These are phyloP conservation scores for Quercus rubra DNA, from an alignment of 306 rosid species.

Conservation along the genomic window DNA sequence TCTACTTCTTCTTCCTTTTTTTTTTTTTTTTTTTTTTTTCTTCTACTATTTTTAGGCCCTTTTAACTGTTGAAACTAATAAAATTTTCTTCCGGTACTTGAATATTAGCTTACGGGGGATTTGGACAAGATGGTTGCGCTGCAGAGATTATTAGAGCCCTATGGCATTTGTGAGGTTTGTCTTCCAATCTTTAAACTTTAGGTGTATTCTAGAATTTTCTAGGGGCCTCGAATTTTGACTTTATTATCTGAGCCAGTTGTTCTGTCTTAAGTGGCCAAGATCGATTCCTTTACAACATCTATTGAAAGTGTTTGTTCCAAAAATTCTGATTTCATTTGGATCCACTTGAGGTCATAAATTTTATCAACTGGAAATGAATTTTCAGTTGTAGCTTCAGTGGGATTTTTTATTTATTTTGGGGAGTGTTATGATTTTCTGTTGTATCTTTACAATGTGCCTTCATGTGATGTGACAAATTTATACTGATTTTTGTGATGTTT, in stretches of 20 bases:
- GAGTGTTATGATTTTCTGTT: neutral
- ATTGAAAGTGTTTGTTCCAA: neutral
- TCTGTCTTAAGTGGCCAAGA: constrained; percentile 1
- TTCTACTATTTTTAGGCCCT: neutral
- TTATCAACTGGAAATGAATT: neutral
- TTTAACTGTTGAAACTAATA: constrained; percentile 14
- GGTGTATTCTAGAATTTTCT: constrained; percentile 13
- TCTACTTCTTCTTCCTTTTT: neutral
- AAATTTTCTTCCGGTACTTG: constrained; percentile 8
- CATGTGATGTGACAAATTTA: neutral
- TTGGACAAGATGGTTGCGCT: constrained; percentile 89
- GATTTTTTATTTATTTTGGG: no score
- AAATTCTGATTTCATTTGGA: neutral
- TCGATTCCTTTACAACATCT: neutral
- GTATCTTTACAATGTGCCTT: neutral
- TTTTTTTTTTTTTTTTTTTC: constrained; percentile 2
- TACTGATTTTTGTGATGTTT: neutral
- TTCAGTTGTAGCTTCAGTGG: neutral
- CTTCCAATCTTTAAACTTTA: constrained; percentile 2
- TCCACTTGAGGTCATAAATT: neutral
- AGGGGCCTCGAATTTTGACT: neutral
- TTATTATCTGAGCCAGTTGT: neutral
- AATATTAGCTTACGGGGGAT: constrained; percentile 72
- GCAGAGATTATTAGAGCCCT: constrained; percentile 77
- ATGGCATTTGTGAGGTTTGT: constrained; percentile 90